Evolutionary conservation across 2,329 filamentous ascomycete genomes (phyloP), one percentile per base, ranked within the genome.

Genomic region (Ceratocystis albifundus): DNA sequence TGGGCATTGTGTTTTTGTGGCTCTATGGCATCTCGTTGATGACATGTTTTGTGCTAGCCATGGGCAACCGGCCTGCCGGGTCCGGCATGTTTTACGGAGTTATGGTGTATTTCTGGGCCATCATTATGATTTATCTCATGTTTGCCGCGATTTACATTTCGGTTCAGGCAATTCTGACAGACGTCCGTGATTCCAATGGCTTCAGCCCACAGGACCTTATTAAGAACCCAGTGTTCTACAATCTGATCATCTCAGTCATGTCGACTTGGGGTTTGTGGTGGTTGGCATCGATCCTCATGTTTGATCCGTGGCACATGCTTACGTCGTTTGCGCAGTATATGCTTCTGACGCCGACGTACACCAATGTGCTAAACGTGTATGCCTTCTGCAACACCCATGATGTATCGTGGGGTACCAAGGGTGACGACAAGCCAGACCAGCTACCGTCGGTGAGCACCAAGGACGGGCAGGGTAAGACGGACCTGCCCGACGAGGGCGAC

Each of bases 341-440:
- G 72, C 79, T 96, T 67, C 85, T 96, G 74, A 94, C 94, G 84
- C 96, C 93, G 12, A 95, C 91, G 15, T 99, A 96, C 79, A 93
- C 96, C 86, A 99, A 99, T 82, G 94, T 99, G 71, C 87, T 99
- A 73, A 97, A 96, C 83, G 91, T 99, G 65, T 99, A 99, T 78
- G 91, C 94, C 68, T 99, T 96, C 84, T 95, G 91, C 86, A 99
- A 99, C 80, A 97, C 93, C 93, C 94, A 99, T 78, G 94, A 99
- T 80, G 94, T 99, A 65, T 97, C 94, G 17, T 99, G 94, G 94
- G 94, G 94, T 73, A 99, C 94, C 53, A 99, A 97, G 77, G 94
- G 94, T 72, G 94, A 97, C 74, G 93, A 96, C 77, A 96, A 96
- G 76, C 83, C 93, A 5, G 91, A 96, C 71, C 92, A 93, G 73